Evolutionary conservation across 2,329 filamentous ascomycete species (phyloP), one percentile per base, ranked within the genome.

Genomic region (Monosporascus sp.): DNA sequence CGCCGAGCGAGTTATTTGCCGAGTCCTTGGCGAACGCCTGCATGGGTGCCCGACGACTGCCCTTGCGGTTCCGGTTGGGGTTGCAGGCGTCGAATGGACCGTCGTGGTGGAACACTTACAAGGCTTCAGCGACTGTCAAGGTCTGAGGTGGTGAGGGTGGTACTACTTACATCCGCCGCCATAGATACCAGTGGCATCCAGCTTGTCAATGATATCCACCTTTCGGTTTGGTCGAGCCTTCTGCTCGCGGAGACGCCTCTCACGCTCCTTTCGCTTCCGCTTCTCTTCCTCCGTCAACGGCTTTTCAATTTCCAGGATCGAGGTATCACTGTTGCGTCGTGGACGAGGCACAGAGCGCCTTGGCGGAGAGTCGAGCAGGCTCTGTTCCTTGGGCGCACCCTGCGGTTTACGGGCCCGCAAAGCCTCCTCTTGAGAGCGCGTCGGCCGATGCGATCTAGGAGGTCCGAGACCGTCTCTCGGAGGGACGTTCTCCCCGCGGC

Each of bases 21-120:
- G 91, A 97, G 63, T 89, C 91, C 65, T 90, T 89, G 22, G 94
- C 91, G 72, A 97, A 99, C 2, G 94, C 94, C 69, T 96, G 87
- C 91, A 99, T 97, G 1, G 94, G 94, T 7, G 94, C 91, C 51
- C 88, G 85, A 55, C 86, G 84, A 65, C 87, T 86, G 63, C 86
- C 89, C 66, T 89, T 88, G 54, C 89, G 86, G 71, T 97, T 99
- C 59, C 94, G 89, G 69, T 96, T 89, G 5, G 94, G 91, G 70
- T 96, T 96, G 69, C 94, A 89, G 20, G 94, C 94, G 71, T 99
- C 94, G 65, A 97, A 99, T 5, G 94, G 94, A 1, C 94, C 94
- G 65, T 97, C 94, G 67, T 99, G 94, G 65, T 99, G 94, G 73
- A 97, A 96, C 61, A 96, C 91, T 96, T 45, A 20, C 7, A 20